phyloP scores from a whole-genome alignment of 164 flowering plant genomes.

The Kalanchoe fedtschenkoi region DNA sequence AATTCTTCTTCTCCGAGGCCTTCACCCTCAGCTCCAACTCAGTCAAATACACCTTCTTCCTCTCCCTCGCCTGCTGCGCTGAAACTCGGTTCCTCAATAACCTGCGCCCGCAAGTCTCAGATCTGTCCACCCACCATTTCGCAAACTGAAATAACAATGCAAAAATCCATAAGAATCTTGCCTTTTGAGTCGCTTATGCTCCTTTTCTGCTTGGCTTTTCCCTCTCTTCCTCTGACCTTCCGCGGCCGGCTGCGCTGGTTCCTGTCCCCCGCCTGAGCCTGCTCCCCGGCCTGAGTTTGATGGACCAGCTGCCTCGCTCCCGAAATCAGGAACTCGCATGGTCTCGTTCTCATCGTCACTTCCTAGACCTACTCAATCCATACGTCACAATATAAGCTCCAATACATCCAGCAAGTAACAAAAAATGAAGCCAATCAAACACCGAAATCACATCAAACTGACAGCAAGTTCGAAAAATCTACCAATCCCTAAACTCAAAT shows the following conservation, averaged over 20 bases:
- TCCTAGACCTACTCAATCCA: conserved; percentile 48
- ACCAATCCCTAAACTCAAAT: too few relatives aligned
- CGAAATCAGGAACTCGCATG: conserved; percentile 87
- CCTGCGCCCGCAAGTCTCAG: conserved; percentile 23
- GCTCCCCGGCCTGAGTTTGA: conserved; percentile 40
- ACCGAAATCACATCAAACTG: too few relatives aligned
- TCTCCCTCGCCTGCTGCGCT: conserved; percentile 97
- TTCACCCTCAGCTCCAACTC: conserved; percentile 75
- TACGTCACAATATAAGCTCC: background rate
- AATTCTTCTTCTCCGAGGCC: conserved; percentile 76
- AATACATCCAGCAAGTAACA: background rate
- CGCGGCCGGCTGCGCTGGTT: conserved; percentile 36
- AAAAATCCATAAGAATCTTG: conserved; percentile 8
- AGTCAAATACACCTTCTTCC: conserved; percentile 86
- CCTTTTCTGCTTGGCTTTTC: conserved; percentile 89
- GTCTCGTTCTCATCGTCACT: conserved; percentile 98
- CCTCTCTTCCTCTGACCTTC: conserved; percentile 69
- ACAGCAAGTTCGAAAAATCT: too few relatives aligned
- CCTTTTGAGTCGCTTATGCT: conserved; percentile 88
- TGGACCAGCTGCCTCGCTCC: conserved; percentile 51
- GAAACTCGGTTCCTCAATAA: conserved; percentile 97
- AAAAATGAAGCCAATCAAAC: background rate
- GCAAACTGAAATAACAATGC: background rate
- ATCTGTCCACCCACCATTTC: conserved; percentile 9
- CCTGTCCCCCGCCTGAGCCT: conserved; percentile 39